Conservation (phyloP, 768 basidiomycete genomes). For the Panaeolus papilionaceus region DNA sequence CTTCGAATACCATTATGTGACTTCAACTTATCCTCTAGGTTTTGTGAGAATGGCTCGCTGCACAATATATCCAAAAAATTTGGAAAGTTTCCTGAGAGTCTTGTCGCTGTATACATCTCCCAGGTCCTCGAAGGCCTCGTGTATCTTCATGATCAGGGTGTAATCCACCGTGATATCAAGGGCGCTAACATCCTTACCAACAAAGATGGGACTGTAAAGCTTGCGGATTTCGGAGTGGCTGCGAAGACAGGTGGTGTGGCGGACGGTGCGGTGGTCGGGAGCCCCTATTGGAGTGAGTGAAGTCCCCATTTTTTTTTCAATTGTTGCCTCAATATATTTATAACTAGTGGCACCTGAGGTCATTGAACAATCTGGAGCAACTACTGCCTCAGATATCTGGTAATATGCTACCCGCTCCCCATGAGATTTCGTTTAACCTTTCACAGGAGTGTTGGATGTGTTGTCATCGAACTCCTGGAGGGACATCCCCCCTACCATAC, state of each 20-base stretch:
- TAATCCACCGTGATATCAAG: conserved; percentile 99
- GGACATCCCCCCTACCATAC: conserved; percentile 95
- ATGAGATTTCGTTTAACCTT: conserved; percentile 14
- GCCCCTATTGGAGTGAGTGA: conserved; percentile 95
- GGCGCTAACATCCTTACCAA: conserved; percentile 99
- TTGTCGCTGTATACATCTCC: conserved; percentile 96
- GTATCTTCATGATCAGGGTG: conserved; percentile 98
- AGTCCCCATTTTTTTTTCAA: background rate
- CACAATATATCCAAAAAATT: conserved; percentile 96
- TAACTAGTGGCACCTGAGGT: conserved; percentile 94
- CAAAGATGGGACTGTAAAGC: conserved; percentile 97
- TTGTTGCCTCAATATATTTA: conserved; percentile 12
- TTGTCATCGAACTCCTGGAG: conserved; percentile 94
- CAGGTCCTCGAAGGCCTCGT: conserved; percentile 96
- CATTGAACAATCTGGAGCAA: conserved; percentile 97
- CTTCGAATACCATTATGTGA: background rate
- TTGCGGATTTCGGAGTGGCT: conserved; percentile 99
- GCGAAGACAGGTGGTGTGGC: conserved; percentile 75
- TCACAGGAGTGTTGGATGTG: conserved; percentile 88
- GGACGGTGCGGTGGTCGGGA: conserved; percentile 94
- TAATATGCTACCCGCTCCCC: conserved; percentile 23
- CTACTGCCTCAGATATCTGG: conserved; percentile 97
- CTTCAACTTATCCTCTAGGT: conserved; percentile 47
- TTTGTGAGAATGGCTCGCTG: conserved; percentile 98
- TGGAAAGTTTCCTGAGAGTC: conserved; percentile 97